Base-by-base conservation (phyloP, 108 stramenopile species). In the Cylindrotheca closterium region DNA sequence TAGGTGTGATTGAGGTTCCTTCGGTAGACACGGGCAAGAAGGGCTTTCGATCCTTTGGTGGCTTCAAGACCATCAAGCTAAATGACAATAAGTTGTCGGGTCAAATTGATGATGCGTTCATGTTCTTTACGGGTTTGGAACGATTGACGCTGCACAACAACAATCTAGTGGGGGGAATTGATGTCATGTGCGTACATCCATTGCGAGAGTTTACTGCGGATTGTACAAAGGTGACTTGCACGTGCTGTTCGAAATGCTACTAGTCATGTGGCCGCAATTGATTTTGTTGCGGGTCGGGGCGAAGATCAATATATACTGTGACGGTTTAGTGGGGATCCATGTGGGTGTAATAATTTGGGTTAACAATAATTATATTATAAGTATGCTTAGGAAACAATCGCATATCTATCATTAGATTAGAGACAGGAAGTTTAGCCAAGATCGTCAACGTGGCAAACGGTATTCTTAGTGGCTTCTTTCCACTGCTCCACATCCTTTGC, bases 401-500 rank as follows among this genome's bases (percentile, higher is more conserved):
- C n/a, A n/a, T n/a, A n/a, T n/a, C n/a, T n/a, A n/a, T n/a, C n/a
- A n/a, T n/a, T n/a, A n/a, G n/a, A n/a, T n/a, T n/a, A n/a, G n/a
- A n/a, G n/a, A n/a, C n/a, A 42, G 37, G 15, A 10, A 10, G 37
- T 42, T 42, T 42, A 42, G 18, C 48, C 34, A 23, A 64, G 63
- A 34, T 87, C 86, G 21, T 86, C 84, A 46, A 83, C 49, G 73
- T 81, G 85, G 57, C 88, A 93, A 28, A 86, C 85, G 56, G 75
- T 75, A 47, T 75, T 82, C 52, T 86, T 80, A 4, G 76, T 80
- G 7, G 76, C 70, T 55, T 88, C 76, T 61, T 78, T 88, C 87
- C 88, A 84, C 59, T 62, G 65, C 33, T 95, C 92, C 26, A 97
- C 79, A 70, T 98, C 83, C 72, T 96, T 96, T 17, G 97, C 96